Evolutionary conservation across 768 basidiomycete genomes (phyloP), one percentile per base, ranked within the genome.

Genomic region (Calvatia gigantea): DNA sequence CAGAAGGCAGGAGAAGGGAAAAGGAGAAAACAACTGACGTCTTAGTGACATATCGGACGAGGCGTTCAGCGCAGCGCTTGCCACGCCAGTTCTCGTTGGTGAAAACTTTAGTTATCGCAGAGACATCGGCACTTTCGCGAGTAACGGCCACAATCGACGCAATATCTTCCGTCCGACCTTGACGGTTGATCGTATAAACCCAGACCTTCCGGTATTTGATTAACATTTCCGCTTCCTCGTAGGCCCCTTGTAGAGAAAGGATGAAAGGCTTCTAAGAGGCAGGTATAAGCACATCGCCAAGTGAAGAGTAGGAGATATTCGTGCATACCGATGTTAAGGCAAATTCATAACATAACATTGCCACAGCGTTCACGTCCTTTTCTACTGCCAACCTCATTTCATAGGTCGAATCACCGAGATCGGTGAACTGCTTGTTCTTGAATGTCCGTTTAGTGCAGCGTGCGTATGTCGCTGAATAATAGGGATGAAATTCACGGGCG

Each of bases 121-220:
- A 80, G 23, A 86, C 76, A 3, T 62, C 73, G 0, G 75, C 72
- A n/a, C 75, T 83, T 55, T 82, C 80, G 6, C 89, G 74, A 7
- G 88, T 88, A 19, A 79, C 79, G 17, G 87, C 87, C 5, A 84
- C 85, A 35, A 91, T 80, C n/a, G 77, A 88, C 0, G 87, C 84
- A n/a, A 84, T 75, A 17, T 78, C 75, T 33, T 69, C 55, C 0
- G 39, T 28, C 3, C 19, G 59, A 5, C 46, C 51, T 58, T 5
- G 63, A 2, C 31, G 21, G 27, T 67, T 64, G n/a, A 82, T 71
- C 50, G 77, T 70, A 59, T 83, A 83, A 1, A 89, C 81, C 86
- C 86, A 91, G 1, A 81, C 75, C 44, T 79, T 72, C 1, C 68
- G 47, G 5, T 77, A 72, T 6, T 58, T 52, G 35, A 90, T 77